A percentile compares a stretch with the other conserved stretches of the same genome.
phyloP scores from a whole-genome alignment of 2,329 filamentous ascomycete species.

The Furcasterigmium furcatum region DNA sequence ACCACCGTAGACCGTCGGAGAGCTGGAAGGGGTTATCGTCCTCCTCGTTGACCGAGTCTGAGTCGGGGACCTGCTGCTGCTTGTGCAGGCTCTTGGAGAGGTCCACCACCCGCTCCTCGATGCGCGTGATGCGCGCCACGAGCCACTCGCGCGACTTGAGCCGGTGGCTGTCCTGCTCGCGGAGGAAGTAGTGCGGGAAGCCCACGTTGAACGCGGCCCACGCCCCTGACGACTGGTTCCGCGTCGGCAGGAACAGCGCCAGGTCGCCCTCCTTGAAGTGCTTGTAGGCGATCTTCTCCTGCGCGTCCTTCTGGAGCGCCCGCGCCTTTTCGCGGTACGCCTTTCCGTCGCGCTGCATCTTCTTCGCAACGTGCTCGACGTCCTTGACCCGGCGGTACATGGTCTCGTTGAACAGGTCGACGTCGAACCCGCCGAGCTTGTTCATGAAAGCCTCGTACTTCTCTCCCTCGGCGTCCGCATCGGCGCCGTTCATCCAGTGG shows the following conservation, averaged over 20 bases:
- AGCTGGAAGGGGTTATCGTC: conserved; percentile 97
- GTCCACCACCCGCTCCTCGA: conserved; percentile 92
- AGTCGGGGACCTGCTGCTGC: conserved; percentile 40
- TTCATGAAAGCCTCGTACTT: conserved; percentile 75
- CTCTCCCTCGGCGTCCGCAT: conserved; percentile 62
- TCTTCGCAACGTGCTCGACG: conserved; percentile 87
- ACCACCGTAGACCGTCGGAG: conserved; percentile 93
- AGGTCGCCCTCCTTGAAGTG: conserved; percentile 97
- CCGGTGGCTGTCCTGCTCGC: conserved; percentile 86
- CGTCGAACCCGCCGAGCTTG: conserved; percentile 73
- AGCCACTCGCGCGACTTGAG: conserved; percentile 88
- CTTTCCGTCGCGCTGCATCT: conserved; percentile 86
- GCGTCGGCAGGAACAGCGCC: conserved; percentile 87
- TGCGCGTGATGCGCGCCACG: conserved; percentile 86
- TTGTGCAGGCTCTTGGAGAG: conserved; percentile 70
- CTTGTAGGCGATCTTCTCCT: conserved; percentile 93
- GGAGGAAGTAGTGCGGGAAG: conserved; percentile 93
- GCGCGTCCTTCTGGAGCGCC: conserved; percentile 74
- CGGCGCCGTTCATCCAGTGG: conserved; percentile 75
- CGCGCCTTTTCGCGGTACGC: conserved; percentile 86
- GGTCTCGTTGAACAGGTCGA: conserved; percentile 80
- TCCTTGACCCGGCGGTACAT: conserved; percentile 89
- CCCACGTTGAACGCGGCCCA: conserved; percentile 99
- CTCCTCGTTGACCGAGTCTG: conserved; percentile 58
- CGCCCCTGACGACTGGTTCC: conserved; percentile 89